Evolutionary conservation across 2,329 filamentous ascomycete species (phyloP).

Genomic region (Westerdykella sp.): DNA sequence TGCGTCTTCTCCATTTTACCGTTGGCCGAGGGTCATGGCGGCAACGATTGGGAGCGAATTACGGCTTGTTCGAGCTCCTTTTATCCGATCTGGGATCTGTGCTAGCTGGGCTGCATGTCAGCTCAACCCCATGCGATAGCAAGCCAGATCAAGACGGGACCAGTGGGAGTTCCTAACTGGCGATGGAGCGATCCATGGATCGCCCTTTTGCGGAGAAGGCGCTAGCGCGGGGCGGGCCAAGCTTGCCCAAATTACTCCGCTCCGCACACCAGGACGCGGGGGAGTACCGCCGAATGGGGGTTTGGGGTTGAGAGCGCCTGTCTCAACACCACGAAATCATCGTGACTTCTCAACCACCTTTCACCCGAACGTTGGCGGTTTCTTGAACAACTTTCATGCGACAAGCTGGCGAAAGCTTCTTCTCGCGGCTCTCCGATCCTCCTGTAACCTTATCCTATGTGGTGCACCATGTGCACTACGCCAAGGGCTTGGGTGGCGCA

Average conservation of each 20-base stretch:
- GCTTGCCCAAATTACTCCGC: slow-evolving; percentile 7
- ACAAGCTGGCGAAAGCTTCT: slow-evolving; percentile 23
- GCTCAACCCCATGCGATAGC: not conserved
- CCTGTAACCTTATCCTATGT: slow-evolving; percentile 17
- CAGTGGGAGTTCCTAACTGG: not conserved
- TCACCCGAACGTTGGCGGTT: too few relatives aligned
- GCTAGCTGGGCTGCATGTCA: not conserved
- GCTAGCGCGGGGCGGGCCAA: slow-evolving; percentile 9
- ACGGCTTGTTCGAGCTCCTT: slow-evolving; percentile 19
- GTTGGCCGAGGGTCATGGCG: not conserved
- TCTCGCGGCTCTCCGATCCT: slow-evolving; percentile 8
- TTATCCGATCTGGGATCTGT: slow-evolving; percentile 21
- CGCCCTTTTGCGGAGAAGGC: not conserved
- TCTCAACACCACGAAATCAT: slow-evolving; percentile 13
- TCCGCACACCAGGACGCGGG: slow-evolving; percentile 9
- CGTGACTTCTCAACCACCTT: slow-evolving; percentile 2
- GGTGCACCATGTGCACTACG: slow-evolving; percentile 17
- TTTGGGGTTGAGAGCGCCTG: too few relatives aligned
- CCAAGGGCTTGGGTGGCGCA: slow-evolving; percentile 36
- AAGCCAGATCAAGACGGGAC: not conserved
- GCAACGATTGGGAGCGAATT: slow-evolving; percentile 20
- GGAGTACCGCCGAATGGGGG: not conserved
- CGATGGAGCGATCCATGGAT: not conserved
- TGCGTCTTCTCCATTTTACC: slow-evolving; percentile 12
- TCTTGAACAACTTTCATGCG: not conserved